Evolutionary conservation across 2,329 filamentous ascomycete genomes (phyloP).

Genomic region (Daldinia sp.): DNA sequence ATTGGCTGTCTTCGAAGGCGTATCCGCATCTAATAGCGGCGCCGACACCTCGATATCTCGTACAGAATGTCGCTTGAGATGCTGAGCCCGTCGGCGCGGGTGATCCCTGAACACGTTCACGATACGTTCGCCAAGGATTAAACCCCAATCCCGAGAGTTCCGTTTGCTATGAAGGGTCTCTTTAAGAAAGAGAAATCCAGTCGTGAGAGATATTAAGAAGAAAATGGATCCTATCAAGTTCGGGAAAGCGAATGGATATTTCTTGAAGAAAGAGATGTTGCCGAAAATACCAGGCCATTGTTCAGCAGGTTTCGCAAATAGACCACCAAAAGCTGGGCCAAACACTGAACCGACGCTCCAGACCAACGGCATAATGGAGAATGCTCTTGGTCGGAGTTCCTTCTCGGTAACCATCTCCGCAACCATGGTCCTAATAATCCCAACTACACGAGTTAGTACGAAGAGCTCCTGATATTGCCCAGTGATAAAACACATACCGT

Average conservation of each 20-base stretch:
- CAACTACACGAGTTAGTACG: conserved; percentile 65
- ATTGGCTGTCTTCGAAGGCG: conserved; percentile 43
- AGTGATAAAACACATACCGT: conserved; percentile 62
- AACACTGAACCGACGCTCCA: conserved; percentile 91
- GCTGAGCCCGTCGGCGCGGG: conserved; percentile 44
- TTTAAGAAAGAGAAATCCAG: conserved; percentile 82
- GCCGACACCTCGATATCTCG: conserved; percentile 69
- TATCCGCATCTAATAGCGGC: conserved; percentile 61
- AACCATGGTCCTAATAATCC: conserved; percentile 91
- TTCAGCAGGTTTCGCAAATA: conserved; percentile 82
- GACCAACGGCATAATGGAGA: conserved; percentile 91
- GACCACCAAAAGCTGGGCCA: conserved; percentile 87
- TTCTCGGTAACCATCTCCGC: conserved; percentile 92
- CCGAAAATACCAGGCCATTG: conserved; percentile 80
- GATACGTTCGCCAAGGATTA: conserved; percentile 77
- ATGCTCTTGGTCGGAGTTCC: conserved; percentile 87
- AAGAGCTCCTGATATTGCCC: not conserved
- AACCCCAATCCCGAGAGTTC: conserved; percentile 77
- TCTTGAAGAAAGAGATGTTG: conserved; percentile 73
- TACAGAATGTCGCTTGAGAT: conserved; percentile 60
- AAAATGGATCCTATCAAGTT: conserved; percentile 82
- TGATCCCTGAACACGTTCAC: conserved; percentile 54
- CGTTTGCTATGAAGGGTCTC: conserved; percentile 85
- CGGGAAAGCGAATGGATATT: conserved; percentile 85
- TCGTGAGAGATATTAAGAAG: conserved; percentile 81